phyloP scores from a whole-genome alignment of 768 basidiomycete species.

The Boletus vinaceobasis region DNA sequence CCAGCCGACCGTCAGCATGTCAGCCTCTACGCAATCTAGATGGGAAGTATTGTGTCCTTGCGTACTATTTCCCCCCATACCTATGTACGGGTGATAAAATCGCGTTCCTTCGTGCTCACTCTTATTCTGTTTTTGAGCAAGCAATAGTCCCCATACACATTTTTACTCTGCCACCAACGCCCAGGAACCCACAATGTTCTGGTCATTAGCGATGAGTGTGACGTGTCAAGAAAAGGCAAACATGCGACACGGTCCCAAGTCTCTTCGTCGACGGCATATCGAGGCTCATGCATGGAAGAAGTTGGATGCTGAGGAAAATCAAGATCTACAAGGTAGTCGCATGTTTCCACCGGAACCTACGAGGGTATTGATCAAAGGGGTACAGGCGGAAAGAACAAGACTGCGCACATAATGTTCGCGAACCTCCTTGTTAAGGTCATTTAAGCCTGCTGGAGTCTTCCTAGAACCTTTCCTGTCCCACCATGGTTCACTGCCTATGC shows the following conservation, averaged over 20 bases:
- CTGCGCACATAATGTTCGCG: slow-evolving; percentile 68
- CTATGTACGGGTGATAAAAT: slow-evolving; percentile 9
- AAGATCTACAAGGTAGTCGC: slow-evolving; percentile 89
- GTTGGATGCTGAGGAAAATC: slow-evolving; percentile 74
- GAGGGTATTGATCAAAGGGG: slow-evolving; percentile 3
- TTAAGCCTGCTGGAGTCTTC: slow-evolving; percentile 61
- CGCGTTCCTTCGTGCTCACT: slow-evolving; percentile 25
- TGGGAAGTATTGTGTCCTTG: slow-evolving; percentile 1
- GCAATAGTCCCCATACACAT: slow-evolving; percentile 90
- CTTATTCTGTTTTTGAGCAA: slow-evolving; percentile 62
- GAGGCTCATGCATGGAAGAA: slow-evolving; percentile 63
- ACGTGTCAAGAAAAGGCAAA: slow-evolving; percentile 78
- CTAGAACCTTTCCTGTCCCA: slow-evolving; percentile 55
- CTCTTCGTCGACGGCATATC: slow-evolving; percentile 61
- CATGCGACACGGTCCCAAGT: slow-evolving; percentile 85
- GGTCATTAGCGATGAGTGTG: slow-evolving; percentile 66
- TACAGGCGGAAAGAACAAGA: not conserved
- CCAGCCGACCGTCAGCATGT: slow-evolving; percentile 6
- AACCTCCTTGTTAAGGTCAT: slow-evolving; percentile 86
- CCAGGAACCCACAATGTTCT: slow-evolving; percentile 82
- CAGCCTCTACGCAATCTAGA: slow-evolving; percentile 17
- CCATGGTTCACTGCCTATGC: slow-evolving; percentile 25
- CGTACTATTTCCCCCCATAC: slow-evolving; percentile 7
- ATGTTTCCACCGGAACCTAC: slow-evolving; percentile 67
- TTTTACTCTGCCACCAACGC: slow-evolving; percentile 58